phyloP scores from a whole-genome alignment of 768 basidiomycete species.

The Hygrocybe coccinea region DNA sequence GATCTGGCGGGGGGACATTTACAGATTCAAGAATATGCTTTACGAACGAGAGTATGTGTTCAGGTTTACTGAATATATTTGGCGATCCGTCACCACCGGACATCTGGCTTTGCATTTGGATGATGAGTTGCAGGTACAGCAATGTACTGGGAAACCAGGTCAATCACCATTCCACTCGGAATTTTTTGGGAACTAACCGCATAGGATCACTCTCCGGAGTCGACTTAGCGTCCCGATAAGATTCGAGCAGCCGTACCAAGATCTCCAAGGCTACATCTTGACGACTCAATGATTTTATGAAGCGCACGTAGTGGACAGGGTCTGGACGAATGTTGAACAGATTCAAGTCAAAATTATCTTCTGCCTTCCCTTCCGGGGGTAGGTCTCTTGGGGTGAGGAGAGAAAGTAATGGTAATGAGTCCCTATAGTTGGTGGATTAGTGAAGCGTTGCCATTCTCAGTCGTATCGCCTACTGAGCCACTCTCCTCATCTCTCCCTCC shows the following conservation, averaged over 20 bases:
- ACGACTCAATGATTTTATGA: slow-evolving; percentile 61
- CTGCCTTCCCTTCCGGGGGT: slow-evolving; percentile 33
- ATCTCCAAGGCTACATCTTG: slow-evolving; percentile 66
- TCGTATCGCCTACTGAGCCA: slow-evolving; percentile 38
- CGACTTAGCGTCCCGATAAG: slow-evolving; percentile 49
- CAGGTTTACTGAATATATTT: slow-evolving; percentile 58
- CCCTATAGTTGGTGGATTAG: slow-evolving; percentile 18
- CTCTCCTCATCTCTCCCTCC: slow-evolving; percentile 45
- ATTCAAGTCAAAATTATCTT: slow-evolving; percentile 48
- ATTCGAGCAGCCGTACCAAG: slow-evolving; percentile 70
- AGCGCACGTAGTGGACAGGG: slow-evolving; percentile 61
- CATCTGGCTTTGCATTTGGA: slow-evolving; percentile 73
- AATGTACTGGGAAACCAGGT: slow-evolving; percentile 46
- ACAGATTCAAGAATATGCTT: slow-evolving; percentile 65
- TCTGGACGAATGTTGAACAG: slow-evolving; percentile 71
- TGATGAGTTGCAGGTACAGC: slow-evolving; percentile 71
- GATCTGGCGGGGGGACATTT: slow-evolving; percentile 5
- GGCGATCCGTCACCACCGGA: slow-evolving; percentile 49
- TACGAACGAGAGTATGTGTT: slow-evolving; percentile 76
- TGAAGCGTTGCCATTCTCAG: slow-evolving; percentile 1
- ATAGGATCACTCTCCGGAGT: slow-evolving; percentile 44
- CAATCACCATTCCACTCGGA: background rate
- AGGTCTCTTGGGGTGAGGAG: slow-evolving; percentile 53
- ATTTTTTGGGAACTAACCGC: slow-evolving; percentile 34
- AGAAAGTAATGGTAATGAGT: slow-evolving; percentile 27